Percentiles rank a stretch among this genome's conserved stretches.
Evolutionary conservation across 352 stramenopile genomes (phyloP).

Genomic region (Phytophthora sojae): DNA sequence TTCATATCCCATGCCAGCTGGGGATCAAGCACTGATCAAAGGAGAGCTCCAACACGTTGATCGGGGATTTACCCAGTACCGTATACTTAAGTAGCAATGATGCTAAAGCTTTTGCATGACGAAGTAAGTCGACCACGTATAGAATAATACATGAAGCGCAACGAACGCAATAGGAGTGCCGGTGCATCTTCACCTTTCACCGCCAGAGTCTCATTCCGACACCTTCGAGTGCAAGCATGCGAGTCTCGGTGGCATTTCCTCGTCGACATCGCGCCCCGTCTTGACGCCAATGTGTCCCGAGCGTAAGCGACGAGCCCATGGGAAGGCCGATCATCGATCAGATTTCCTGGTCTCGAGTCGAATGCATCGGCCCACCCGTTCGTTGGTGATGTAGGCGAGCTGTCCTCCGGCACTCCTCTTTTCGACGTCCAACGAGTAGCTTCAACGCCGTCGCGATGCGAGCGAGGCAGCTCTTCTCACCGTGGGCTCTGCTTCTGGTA

Average conservation of each 20-base stretch:
- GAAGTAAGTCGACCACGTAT: not conserved
- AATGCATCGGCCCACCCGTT: conserved; percentile 13
- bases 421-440: conserved; percentile 17
- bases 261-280: conserved; percentile 8
- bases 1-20: conserved; percentile 34
- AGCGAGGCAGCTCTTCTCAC: conserved; percentile 8
- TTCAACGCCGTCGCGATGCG: conserved; percentile 14
- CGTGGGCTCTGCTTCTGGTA: conserved; percentile 3
- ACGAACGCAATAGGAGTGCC: conserved; percentile 1
- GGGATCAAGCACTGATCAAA: not conserved
- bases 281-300: conserved; percentile 18
- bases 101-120: not conserved
- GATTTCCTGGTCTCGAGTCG: conserved; percentile 19
- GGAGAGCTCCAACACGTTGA: not conserved
- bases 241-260: conserved; percentile 1
- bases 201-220: not conserved
- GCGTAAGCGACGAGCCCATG: conserved; percentile 34
- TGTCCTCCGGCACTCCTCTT: conserved; percentile 18
- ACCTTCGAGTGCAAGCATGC: not conserved
- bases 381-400: conserved; percentile 7
- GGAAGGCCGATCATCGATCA: conserved; percentile 39
- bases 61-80: not conserved
- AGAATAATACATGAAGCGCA: not conserved
- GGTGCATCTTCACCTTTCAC: conserved; percentile 1
- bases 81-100: not conserved